A percentile compares a stretch with the other conserved stretches of the same genome.
Conservation (phyloP, 2,329 filamentous ascomycete genomes). For the Arthrobotrys entomopaga region DNA sequence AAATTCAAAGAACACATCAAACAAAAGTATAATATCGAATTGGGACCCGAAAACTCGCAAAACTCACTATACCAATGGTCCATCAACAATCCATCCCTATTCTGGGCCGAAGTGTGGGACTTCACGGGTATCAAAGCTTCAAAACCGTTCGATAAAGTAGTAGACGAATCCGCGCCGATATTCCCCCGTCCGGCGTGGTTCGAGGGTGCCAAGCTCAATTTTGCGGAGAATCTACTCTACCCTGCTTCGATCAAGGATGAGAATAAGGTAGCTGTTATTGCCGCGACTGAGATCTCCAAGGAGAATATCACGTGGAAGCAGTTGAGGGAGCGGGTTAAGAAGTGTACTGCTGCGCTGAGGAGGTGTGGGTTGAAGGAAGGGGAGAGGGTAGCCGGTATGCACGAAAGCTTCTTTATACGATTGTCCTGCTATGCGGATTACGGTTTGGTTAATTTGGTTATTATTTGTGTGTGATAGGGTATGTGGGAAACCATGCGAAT, state of each 20-base stretch:
- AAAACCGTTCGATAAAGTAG: conserved; percentile 70
- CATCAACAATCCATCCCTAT: conserved; percentile 75
- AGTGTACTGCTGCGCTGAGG: conserved; percentile 76
- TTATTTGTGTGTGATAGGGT: conserved; percentile 66
- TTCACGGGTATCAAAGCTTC: conserved; percentile 80
- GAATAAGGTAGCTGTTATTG: conserved; percentile 76
- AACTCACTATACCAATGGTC: conserved; percentile 86
- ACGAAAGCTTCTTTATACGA: neutral
- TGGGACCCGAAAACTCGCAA: conserved; percentile 70
- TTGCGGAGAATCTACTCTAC: conserved; percentile 92
- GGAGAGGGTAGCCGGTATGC: conserved; percentile 70
- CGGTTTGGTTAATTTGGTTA: neutral
- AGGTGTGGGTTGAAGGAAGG: conserved; percentile 63
- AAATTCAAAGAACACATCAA: conserved; percentile 57
- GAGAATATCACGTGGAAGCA: conserved; percentile 79
- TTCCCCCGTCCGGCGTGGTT: conserved; percentile 92
- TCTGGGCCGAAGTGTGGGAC: conserved; percentile 88
- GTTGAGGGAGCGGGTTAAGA: conserved; percentile 79
- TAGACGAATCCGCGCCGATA: conserved; percentile 75
- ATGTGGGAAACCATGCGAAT: conserved; percentile 88
- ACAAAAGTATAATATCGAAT: conserved; percentile 68
- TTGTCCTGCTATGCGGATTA: neutral
- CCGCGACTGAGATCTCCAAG: conserved; percentile 77
- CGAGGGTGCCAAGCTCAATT: conserved; percentile 80
- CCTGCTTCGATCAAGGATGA: conserved; percentile 71